phyloP scores from a whole-genome alignment of 345 rosid genomes.

The Corchorus olitorius region DNA sequence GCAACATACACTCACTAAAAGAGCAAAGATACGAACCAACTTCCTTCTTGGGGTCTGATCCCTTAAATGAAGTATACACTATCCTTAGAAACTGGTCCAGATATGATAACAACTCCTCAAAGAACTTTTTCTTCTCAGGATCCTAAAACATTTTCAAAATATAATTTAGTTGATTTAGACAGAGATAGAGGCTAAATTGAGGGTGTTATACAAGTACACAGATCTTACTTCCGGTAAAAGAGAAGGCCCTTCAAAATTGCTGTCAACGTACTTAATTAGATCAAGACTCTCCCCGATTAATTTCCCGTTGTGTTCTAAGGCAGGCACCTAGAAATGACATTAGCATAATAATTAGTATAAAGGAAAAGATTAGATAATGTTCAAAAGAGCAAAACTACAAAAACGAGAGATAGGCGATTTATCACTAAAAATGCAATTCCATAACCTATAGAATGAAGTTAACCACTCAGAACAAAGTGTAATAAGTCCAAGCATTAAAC shows the following conservation, averaged over 20 bases:
- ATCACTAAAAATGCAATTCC: not conserved
- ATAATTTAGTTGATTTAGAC: not conserved
- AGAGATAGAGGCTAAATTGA: not conserved
- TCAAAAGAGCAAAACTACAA: not conserved
- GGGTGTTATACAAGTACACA: not conserved
- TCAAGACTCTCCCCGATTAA: conserved; percentile 88
- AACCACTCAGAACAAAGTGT: not conserved
- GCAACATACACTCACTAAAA: not conserved
- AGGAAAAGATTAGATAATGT: not conserved
- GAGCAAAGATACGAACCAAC: conserved; percentile 44
- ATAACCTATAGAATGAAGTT: not conserved
- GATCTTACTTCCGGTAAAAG: conserved; percentile 62
- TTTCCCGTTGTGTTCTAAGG: conserved; percentile 91
- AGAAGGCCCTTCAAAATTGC: conserved; percentile 82
- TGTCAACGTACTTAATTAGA: conserved; percentile 71
- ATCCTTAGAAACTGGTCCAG: conserved; percentile 47
- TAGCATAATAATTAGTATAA: not conserved
- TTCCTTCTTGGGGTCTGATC: conserved; percentile 48
- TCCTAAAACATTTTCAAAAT: conserved; percentile 48
- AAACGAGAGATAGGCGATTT: not conserved
- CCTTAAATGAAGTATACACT: conserved; percentile 57
- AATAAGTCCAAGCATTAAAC: not conserved
- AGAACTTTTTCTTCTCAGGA: conserved; percentile 58
- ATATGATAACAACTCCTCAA: conserved; percentile 63
- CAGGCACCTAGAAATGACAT: conserved; percentile 59